phyloP scores from a whole-genome alignment of 768 basidiomycete species.

The Termitomyces sp. region DNA sequence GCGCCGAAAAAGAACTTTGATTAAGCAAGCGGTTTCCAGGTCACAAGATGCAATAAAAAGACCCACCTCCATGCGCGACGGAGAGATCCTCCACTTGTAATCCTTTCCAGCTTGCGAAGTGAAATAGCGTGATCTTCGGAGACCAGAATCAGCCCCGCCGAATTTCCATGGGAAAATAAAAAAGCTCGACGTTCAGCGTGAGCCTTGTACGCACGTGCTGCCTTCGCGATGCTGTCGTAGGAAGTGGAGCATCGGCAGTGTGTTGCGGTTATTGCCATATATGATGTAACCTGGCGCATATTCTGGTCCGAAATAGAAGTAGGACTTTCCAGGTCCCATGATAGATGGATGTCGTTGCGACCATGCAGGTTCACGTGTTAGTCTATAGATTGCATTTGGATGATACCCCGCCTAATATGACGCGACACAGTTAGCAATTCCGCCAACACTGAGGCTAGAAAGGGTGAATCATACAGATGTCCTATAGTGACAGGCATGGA shows the following conservation, averaged over 20 bases:
- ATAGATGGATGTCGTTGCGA: conserved; percentile 59
- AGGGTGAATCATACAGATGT: conserved; percentile 4
- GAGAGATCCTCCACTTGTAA: conserved; percentile 68
- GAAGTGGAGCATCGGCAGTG: conserved; percentile 51
- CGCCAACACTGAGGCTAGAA: not conserved
- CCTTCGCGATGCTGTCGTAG: conserved; percentile 52
- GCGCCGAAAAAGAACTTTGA: not conserved
- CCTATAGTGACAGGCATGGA: conserved; percentile 6
- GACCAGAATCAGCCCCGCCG: conserved; percentile 1
- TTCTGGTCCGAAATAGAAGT: conserved; percentile 69
- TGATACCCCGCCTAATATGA: conserved; percentile 40
- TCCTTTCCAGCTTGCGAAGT: conserved; percentile 61
- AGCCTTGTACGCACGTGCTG: conserved; percentile 46
- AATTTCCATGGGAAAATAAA: conserved; percentile 1
- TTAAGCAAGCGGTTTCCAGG: not conserved
- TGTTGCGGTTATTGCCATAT: conserved; percentile 58
- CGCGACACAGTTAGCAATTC: not conserved
- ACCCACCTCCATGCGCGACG: conserved; percentile 65
- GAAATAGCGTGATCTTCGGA: conserved; percentile 66
- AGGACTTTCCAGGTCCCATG: conserved; percentile 78
- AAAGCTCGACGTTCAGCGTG: conserved; percentile 1
- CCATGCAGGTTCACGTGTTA: conserved; percentile 64
- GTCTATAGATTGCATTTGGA: conserved; percentile 58
- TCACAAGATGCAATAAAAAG: not conserved
- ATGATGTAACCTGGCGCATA: conserved; percentile 55